Percentiles rank a stretch among this genome's conserved stretches.
These are phyloP conservation scores for Linderniella brevidens DNA, from an alignment of 257 asterid genomes.

Conservation along the genomic window DNA sequence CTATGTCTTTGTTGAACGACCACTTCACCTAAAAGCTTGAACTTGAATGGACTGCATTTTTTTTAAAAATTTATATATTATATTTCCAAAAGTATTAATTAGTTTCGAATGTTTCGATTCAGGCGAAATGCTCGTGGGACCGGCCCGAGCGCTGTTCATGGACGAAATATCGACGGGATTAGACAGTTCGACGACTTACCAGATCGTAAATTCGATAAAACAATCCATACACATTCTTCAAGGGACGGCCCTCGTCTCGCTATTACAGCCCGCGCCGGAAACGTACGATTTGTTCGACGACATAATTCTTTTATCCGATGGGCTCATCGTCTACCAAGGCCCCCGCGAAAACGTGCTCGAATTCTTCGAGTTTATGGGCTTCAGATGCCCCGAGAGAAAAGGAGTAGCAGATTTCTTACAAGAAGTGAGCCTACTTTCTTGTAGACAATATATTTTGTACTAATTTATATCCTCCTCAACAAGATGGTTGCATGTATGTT, in stretches of 20 bases:
- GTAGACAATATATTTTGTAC: not conserved
- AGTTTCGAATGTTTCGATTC: slow-evolving; percentile 5
- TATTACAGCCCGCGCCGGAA: slow-evolving; percentile 90
- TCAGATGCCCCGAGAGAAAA: slow-evolving; percentile 79
- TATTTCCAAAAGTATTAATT: not conserved
- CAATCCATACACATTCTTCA: slow-evolving; percentile 65
- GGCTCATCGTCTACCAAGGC: slow-evolving; percentile 73
- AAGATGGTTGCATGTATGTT: not conserved
- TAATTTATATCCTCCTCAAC: not conserved
- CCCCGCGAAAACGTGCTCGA: slow-evolving; percentile 64
- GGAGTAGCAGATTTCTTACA: slow-evolving; percentile 87
- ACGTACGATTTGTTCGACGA: slow-evolving; percentile 70
- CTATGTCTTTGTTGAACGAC: too few species aligned
- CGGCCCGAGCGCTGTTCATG: slow-evolving; percentile 77
- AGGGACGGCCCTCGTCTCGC: slow-evolving; percentile 76
- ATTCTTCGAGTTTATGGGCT: slow-evolving; percentile 62
- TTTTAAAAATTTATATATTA: not conserved
- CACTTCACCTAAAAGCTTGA: too few species aligned
- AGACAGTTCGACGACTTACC: slow-evolving; percentile 81
- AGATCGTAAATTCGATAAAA: slow-evolving; percentile 59
- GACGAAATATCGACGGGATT: slow-evolving; percentile 93
- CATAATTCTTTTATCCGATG: slow-evolving; percentile 65
- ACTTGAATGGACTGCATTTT: too few species aligned
- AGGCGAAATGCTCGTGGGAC: slow-evolving; percentile 95
- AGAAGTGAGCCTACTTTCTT: slow-evolving; percentile 34